Evolutionary conservation across 352 stramenopile genomes (phyloP), one percentile per base, ranked within the genome.

Genomic region (Pythium angustatum): DNA sequence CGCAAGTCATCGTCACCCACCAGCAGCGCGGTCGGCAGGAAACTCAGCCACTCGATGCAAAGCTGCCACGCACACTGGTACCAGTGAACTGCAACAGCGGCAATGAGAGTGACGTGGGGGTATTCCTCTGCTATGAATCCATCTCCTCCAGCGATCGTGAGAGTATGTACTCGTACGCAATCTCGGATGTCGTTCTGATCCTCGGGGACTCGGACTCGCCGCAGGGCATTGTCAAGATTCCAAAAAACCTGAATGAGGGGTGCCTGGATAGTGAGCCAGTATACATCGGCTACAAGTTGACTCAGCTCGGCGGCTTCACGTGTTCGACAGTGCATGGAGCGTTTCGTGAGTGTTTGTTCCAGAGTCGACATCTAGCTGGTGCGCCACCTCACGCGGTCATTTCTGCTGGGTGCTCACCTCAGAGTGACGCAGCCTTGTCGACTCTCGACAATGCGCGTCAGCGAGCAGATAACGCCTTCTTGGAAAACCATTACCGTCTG

Each of bases 321-420:
- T 94, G 86, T 53, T 33, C 83, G 50, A 70, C 62, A 9, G 53
- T 68, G 22, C 78, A 91, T 41, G 87, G 82, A 31, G 71, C 78
- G 1, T 86, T 90, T 62, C 83, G 81, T 9, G 79, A 87, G 41
- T 94, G 86, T 31, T 62, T 94, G 27, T 94, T 94, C 66, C 64
- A 68, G 0, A 60, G 66, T 36, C 81, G 79, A 34, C 78, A 85
- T 62, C 58, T 38, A 11, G 24, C 4, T 6, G 19, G 5, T 10
- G 15, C 12, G 24, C n/a, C 15, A 45, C 55, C 28, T 3, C 8
- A 69, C 38, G 58, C 48, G 4, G 49, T 51, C 28, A 30, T 64
- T 28, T 47, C 62, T 0, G 56, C 45, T 26, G 63, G 55, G 5
- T 30, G 33, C 6, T 66, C 34, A 0, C 36, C 44, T 10, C 56